Base-by-base conservation (phyloP, 140 eudicot genomes). In the Flaveria floridana region DNA sequence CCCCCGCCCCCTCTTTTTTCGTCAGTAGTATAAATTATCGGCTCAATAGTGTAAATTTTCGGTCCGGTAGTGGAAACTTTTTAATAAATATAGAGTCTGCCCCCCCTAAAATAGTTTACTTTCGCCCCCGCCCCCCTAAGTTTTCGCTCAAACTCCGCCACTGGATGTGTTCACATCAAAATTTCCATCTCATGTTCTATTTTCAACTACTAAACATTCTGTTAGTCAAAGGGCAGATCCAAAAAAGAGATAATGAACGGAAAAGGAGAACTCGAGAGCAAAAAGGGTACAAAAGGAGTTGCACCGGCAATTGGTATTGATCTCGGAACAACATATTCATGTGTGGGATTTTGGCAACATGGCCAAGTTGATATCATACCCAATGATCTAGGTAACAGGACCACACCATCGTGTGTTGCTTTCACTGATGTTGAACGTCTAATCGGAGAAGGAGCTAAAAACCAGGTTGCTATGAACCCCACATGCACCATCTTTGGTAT, bases 371-470 rank as follows among this genome's bases (percentile, higher is more conserved):
- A 50, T 56, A 76, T 76, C 73, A 76, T 76, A 65, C 72, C 73
- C 25, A 76, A 76, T 7, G 80, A 76, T 52, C 56, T 10, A 7
- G 80, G 80, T 65, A 51, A 46, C 20, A 11, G 53, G 56, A 73
- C 77, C 6, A 73, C 68, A 3, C 77, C 78, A n/a, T 74, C 78
- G 14, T 74, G 59, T 46, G 80, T 76, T 65, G 65, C 80, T 13
- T 76, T 76, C 80, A 76, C 80, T 4, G 73, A 76, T 1, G 48
- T 6, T 48, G 71, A 23, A 62, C 71, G 71, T 74, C 62, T 74
- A 23, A 46, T 74, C 12, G 71, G 78, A 62, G 78, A 74, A 61
- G 78, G 41, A 44, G 78, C 78, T 47, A 44, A 46, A 46, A 74
- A 74, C 61, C 71, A 74, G 30, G 50, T 18, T 19, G 25, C 55